Conservation (phyloP, 2,329 filamentous ascomycete species). For the Thelonectria blattea region DNA sequence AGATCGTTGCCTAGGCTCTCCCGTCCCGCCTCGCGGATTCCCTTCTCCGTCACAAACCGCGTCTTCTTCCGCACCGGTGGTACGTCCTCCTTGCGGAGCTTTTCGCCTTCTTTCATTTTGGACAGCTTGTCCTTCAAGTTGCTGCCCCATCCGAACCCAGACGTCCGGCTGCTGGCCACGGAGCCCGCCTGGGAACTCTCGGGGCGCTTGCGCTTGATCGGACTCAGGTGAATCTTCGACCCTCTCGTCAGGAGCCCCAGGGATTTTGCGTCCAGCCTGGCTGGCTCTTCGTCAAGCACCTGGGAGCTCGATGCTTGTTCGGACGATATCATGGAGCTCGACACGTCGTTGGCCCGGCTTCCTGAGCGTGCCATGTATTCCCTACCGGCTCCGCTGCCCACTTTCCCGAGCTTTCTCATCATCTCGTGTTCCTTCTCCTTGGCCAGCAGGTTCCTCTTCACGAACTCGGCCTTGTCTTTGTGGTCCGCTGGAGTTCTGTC, state of each 20-base stretch:
- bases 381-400: slow-evolving; percentile 69
- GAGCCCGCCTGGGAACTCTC: slow-evolving; percentile 45
- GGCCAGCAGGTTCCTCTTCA: slow-evolving; percentile 68
- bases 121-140: slow-evolving; percentile 61
- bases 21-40: slow-evolving; percentile 76
- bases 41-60: slow-evolving; percentile 78
- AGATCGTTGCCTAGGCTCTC: slow-evolving; percentile 71
- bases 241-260: slow-evolving; percentile 44
- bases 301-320: slow-evolving; percentile 29
- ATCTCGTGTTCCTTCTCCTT: slow-evolving; percentile 77
- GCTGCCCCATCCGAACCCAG: slow-evolving; percentile 63
- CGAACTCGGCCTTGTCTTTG: slow-evolving; percentile 67
- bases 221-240: slow-evolving; percentile 60
- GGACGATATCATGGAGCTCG: slow-evolving; percentile 22
- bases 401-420: slow-evolving; percentile 68
- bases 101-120: slow-evolving; percentile 67
- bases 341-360: slow-evolving; percentile 16
- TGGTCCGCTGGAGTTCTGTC: slow-evolving; percentile 63
- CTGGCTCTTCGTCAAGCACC: slow-evolving; percentile 36
- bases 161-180: slow-evolving; percentile 33
- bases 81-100: slow-evolving; percentile 45
- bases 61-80: slow-evolving; percentile 72
- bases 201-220: slow-evolving; percentile 66
- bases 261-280: slow-evolving; percentile 50
- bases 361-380: slow-evolving; percentile 69